A percentile compares a stretch with the other conserved stretches of the same genome.
Evolutionary conservation across 331 rosid genomes (phyloP).

Genomic region (Pyracantha coccinea): DNA sequence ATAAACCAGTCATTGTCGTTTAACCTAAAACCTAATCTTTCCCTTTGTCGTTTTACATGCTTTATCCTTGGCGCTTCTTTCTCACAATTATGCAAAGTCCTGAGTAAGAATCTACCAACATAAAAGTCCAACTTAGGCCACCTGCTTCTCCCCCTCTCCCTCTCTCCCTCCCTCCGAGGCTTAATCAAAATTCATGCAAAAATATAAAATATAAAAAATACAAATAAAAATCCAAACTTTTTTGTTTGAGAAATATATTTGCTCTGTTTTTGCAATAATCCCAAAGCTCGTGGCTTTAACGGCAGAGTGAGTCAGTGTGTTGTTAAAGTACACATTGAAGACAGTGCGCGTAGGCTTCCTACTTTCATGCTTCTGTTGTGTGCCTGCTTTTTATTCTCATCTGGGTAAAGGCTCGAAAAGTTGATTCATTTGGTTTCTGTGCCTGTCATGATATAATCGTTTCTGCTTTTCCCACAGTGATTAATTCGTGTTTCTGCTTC

Average conservation of each 20-base stretch:
- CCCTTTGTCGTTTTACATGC: constrained; percentile 18
- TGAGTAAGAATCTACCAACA: constrained; percentile 27
- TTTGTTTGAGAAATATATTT: background rate
- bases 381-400: background rate
- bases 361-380: constrained; percentile 11
- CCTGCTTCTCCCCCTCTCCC: background rate
- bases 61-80: constrained; percentile 16
- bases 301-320: constrained; percentile 1
- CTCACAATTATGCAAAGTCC: constrained; percentile 18
- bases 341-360: constrained; percentile 35
- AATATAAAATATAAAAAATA: too few relatives aligned
- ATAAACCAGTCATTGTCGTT: background rate
- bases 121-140: constrained; percentile 25
- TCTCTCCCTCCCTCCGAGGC: background rate
- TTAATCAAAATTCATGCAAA: constrained; percentile 12
- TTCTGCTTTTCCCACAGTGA: constrained; percentile 24
- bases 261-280: constrained; percentile 6
- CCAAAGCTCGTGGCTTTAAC: constrained; percentile 19
- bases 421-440: constrained; percentile 27
- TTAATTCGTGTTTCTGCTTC: constrained; percentile 22
- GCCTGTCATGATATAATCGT: constrained; percentile 19
- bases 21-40: background rate
- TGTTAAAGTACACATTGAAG: constrained; percentile 39
- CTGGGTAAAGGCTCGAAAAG: constrained; percentile 17
- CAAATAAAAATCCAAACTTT: background rate